A percentile compares a stretch with the other conserved stretches of the same genome.
Conservation (phyloP, 768 basidiomycete genomes). For the Macrolepiota albuminosa region DNA sequence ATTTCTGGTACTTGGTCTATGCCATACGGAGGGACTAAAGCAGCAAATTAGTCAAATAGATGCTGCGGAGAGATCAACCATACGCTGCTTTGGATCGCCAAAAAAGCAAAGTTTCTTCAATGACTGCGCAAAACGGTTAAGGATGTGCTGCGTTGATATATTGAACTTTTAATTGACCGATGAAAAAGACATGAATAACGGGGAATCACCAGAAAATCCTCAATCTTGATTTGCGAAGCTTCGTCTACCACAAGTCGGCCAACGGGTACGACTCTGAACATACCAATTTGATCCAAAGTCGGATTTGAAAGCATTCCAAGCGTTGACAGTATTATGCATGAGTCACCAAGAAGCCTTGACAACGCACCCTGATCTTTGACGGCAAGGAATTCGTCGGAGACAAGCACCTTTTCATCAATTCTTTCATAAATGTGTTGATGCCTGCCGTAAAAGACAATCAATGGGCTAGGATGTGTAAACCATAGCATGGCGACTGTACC, state of each 20-base stretch:
- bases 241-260: constrained; percentile 52
- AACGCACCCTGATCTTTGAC: constrained; percentile 15
- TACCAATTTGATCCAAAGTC: constrained; percentile 24
- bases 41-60: neutral
- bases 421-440: constrained; percentile 44
- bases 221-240: constrained; percentile 46
- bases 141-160: constrained; percentile 30
- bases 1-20: constrained; percentile 32
- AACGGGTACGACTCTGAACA: constrained; percentile 35
- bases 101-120: constrained; percentile 47
- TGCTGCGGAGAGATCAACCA: constrained; percentile 9
- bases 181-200: neutral
- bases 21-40: constrained; percentile 48
- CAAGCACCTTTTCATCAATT: constrained; percentile 30
- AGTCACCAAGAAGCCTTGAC: constrained; percentile 22
- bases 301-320: constrained; percentile 48
- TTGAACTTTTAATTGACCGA: neutral
- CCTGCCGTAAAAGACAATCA: constrained; percentile 24
- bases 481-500: constrained; percentile 24
- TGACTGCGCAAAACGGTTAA: constrained; percentile 30
- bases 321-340: constrained; percentile 40
- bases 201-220: constrained; percentile 38
- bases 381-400: constrained; percentile 36
- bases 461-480: no score
- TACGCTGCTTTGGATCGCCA: constrained; percentile 51